Base-by-base conservation (phyloP, 805 yeast species). In the Torulaspora quercuum region DNA sequence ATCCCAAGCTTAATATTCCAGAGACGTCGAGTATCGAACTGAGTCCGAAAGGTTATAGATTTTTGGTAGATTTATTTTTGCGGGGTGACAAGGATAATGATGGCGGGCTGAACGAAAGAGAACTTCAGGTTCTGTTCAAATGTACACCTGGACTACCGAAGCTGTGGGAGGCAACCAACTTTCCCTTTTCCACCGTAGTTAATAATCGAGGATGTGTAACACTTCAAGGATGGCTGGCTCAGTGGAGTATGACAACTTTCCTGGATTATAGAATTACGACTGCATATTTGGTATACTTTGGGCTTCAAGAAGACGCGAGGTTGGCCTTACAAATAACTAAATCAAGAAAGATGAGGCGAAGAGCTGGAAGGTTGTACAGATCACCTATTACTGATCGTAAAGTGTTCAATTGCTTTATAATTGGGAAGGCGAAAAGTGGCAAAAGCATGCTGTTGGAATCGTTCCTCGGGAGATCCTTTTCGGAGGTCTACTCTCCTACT, bases 151-250 rank as follows among this genome's bases (percentile, higher is more conserved):
- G 97, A 0, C 70, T 88, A 1, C 99, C 99, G 0, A 70, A 70
- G 39, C 67, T 83, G 6, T 92, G 99, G 99, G 69, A 71, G 23
- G 88, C 84, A 9, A 73, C 85, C 0, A 80, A 80, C 46, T 92
- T 92, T 54, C 99, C 99, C 0, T 68, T 73, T 16, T 77, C 95
- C 1, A 85, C 95, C 7, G 95, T 90, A 1, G 76, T 95, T 35
- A 89, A 88, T 55, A 96, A 88, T 46, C 80, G 79, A 45, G 97
- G 95, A 0, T 75, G 78, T 55, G 88, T 92, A 3, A 87, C 97
- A 0, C 62, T 92, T 17, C 98, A 94, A 64, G 98, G 99, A 3
- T 92, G 99, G 99, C 64, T 92, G 24, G 98, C 98, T 0, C 97
- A 90, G 53, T 92, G 99, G 99, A 82, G 90, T 50, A 83, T 92